phyloP scores from a whole-genome alignment of 805 yeast genomes.

The Myxozyma melibiosi region DNA sequence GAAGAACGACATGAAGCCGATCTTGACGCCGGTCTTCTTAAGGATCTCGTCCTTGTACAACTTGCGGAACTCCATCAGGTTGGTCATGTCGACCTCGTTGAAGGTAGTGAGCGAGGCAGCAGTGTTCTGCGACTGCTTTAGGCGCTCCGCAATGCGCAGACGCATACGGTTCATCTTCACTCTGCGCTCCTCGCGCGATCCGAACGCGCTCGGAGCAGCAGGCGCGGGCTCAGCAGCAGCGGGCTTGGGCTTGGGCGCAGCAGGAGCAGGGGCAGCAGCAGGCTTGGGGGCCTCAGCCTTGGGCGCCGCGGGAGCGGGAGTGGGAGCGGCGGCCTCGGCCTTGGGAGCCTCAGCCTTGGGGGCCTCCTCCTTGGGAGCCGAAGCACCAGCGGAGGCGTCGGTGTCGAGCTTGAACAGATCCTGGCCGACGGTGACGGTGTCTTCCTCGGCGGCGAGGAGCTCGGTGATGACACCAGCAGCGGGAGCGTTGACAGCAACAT shows the following conservation, averaged over 20 bases:
- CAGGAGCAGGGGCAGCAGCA: constrained; percentile 35
- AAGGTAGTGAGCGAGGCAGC: constrained; percentile 97
- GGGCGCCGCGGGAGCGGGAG: constrained; percentile 40
- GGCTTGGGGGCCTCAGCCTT: constrained; percentile 35
- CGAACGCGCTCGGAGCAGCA: constrained; percentile 48
- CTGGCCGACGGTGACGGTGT: constrained; percentile 95
- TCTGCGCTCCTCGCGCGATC: constrained; percentile 83
- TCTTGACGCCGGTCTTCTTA: constrained; percentile 89
- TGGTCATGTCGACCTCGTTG: constrained; percentile 97
- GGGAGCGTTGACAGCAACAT: constrained; percentile 95
- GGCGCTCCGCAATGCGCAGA: constrained; percentile 96
- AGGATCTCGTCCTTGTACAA: constrained; percentile 94
- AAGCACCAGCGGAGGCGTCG: constrained; percentile 48
- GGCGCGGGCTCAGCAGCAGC: constrained; percentile 39
- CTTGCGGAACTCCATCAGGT: constrained; percentile 90
- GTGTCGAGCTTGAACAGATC: constrained; percentile 82
- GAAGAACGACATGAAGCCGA: constrained; percentile 99
- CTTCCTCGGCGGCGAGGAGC: constrained; percentile 78
- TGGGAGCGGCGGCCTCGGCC: constrained; percentile 41
- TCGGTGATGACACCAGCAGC: constrained; percentile 86
- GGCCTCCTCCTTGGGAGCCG: constrained; percentile 32
- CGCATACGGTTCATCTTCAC: constrained; percentile 99
- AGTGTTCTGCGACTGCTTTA: constrained; percentile 98
- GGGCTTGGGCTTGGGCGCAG: constrained; percentile 39
- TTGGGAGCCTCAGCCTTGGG: constrained; percentile 38